Evolutionary conservation across 2,329 filamentous ascomycete genomes (phyloP).

Genomic region (Alternaria sp.): DNA sequence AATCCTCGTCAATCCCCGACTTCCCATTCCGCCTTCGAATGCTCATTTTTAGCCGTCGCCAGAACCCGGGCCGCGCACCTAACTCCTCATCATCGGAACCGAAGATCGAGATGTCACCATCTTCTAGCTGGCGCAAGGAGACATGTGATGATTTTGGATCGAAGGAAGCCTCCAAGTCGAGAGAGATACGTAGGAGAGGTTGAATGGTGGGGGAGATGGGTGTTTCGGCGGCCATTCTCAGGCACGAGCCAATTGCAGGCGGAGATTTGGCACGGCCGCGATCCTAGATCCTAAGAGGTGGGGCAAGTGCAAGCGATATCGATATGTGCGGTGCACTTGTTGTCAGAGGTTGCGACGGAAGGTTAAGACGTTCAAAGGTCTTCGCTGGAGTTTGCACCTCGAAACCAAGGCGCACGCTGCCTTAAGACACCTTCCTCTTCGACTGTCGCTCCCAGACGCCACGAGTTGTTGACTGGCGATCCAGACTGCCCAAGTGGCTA

Average conservation of each 20-base stretch:
- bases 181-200: constrained; percentile 35
- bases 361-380: not conserved
- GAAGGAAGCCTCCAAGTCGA: constrained; percentile 25
- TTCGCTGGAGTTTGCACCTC: not conserved
- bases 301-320: constrained; percentile 10
- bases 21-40: constrained; percentile 35
- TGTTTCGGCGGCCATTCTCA: constrained; percentile 33
- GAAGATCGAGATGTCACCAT: constrained; percentile 34
- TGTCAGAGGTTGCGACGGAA: constrained; percentile 1
- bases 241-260: constrained; percentile 34
- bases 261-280: constrained; percentile 11
- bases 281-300: constrained; percentile 13
- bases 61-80: constrained; percentile 26
- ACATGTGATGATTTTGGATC: constrained; percentile 22
- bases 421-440: constrained; percentile 28
- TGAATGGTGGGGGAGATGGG: constrained; percentile 24
- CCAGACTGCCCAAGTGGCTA: constrained; percentile 19
- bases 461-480: constrained; percentile 13
- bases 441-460: constrained; percentile 19
- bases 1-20: constrained; percentile 18
- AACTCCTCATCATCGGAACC: constrained; percentile 29
- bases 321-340: constrained; percentile 5
- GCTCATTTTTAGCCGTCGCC: constrained; percentile 43
- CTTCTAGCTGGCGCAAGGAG: constrained; percentile 33
- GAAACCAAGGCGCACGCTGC: not conserved